Conservation (phyloP, 2,329 filamentous ascomycete genomes). For the Fusarium austroafricanum region DNA sequence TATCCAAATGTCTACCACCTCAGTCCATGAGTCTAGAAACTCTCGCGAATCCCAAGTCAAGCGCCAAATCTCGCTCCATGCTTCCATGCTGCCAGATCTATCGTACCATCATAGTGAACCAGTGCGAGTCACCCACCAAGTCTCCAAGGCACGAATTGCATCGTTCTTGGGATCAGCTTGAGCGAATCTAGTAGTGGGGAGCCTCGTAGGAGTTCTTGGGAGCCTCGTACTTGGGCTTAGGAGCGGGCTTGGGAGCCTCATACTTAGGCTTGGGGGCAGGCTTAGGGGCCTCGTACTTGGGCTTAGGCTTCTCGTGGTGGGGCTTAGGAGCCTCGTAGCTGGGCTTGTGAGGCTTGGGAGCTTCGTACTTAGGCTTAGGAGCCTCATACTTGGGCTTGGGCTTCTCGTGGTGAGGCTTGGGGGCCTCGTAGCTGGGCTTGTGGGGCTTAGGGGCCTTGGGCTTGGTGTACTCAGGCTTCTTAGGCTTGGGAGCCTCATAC, state of each 20-base stretch:
- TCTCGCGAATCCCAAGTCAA: not conserved
- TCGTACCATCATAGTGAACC: not conserved
- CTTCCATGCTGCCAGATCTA: not conserved
- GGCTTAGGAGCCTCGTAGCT: not conserved
- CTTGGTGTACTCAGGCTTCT: not conserved
- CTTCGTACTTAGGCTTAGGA: constrained; percentile 21
- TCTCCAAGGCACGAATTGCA: not conserved
- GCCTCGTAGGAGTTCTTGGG: no score
- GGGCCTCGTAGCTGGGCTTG: not conserved
- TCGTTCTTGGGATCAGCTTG: not conserved
- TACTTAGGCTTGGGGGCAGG: not conserved
- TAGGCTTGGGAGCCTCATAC: not conserved
- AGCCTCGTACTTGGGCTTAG: no score
- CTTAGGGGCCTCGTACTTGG: not conserved
- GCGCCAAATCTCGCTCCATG: not conserved
- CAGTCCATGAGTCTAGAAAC: not conserved
- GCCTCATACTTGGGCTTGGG: not conserved
- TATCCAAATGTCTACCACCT: not conserved
- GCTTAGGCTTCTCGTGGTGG: not conserved
- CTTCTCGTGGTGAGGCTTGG: not conserved
- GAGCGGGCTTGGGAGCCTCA: not conserved
- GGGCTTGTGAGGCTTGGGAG: constrained; percentile 6
- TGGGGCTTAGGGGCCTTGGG: not conserved
- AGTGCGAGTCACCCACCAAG: not conserved
- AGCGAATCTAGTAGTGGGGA: constrained; percentile 1